A percentile compares a stretch with the other conserved stretches of the same genome.
Conservation (phyloP, 805 yeast genomes). For the Vanderwaltozyma yarrowii region DNA sequence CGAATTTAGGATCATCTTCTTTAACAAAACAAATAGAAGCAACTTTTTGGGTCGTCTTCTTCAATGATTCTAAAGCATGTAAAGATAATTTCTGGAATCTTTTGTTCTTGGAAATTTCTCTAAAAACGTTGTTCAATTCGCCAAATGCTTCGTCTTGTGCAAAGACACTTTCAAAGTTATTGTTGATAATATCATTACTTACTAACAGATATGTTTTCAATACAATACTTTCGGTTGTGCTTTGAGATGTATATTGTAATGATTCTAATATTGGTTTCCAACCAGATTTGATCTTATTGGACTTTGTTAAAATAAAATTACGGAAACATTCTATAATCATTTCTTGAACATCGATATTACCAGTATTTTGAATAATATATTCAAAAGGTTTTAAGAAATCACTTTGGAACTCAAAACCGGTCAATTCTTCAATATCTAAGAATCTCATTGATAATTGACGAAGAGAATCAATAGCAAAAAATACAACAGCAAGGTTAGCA, state of each 20-base stretch:
- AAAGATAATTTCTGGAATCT: conserved; percentile 71
- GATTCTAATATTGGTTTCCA: conserved; percentile 86
- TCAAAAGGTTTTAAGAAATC: conserved; percentile 90
- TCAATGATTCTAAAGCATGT: conserved; percentile 68
- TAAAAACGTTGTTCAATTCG: conserved; percentile 63
- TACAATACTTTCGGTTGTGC: conserved; percentile 47
- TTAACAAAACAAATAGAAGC: conserved; percentile 34
- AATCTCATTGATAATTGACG: conserved; percentile 90
- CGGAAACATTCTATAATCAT: conserved; percentile 85
- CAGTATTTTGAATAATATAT: conserved; percentile 59
- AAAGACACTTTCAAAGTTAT: conserved; percentile 52
- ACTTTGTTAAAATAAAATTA: conserved; percentile 72
- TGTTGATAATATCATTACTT: conserved; percentile 44
- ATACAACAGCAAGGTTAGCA: conserved; percentile 61
- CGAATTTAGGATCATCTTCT: conserved; percentile 8
- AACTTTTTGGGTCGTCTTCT: conserved; percentile 47
- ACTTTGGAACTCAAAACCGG: conserved; percentile 91
- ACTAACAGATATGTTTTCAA: conserved; percentile 54
- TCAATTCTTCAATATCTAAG: conserved; percentile 83
- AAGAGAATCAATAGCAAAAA: conserved; percentile 88
- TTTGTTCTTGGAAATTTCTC: conserved; percentile 76
- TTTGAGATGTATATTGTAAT: conserved; percentile 59
- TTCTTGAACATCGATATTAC: conserved; percentile 62
- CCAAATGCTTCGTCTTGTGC: conserved; percentile 54
- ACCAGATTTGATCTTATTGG: conserved; percentile 73